Percentiles rank a stretch among this genome's conserved stretches.
These are phyloP conservation scores for Sporopachydermia lactativora DNA, from an alignment of 805 yeast species.

Conservation along the genomic window DNA sequence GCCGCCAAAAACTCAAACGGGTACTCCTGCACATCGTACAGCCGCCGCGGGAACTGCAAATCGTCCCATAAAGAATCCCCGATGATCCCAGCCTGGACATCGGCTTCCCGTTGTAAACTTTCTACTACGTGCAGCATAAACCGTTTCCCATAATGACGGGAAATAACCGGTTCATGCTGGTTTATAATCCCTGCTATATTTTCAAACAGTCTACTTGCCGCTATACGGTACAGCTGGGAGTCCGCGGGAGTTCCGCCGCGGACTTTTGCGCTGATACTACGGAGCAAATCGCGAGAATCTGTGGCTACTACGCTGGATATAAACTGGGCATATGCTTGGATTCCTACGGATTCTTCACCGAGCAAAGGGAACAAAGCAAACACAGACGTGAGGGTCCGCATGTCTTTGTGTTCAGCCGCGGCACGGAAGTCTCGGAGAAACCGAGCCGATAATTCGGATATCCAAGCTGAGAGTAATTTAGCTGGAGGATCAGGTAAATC, in stretches of 20 bases:
- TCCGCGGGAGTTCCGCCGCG: conserved; percentile 11
- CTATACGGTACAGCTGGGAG: conserved; percentile 22
- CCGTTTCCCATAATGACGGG: conserved; percentile 50
- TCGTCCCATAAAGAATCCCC: conserved; percentile 76
- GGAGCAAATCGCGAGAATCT: conserved; percentile 56
- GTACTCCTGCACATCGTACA: conserved; percentile 43
- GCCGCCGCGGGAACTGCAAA: conserved; percentile 38
- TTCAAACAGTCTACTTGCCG: conserved; percentile 44
- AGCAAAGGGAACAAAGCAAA: conserved; percentile 83
- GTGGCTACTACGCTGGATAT: conserved; percentile 75
- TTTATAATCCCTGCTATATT: conserved; percentile 71
- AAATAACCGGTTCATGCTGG: conserved; percentile 75
- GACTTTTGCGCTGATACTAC: conserved; percentile 15
- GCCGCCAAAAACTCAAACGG: conserved; percentile 32
- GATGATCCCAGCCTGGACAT: conserved; percentile 82
- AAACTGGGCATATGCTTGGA: conserved; percentile 71
- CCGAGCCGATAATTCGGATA: conserved; percentile 36
- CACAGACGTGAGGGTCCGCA: conserved; percentile 56
- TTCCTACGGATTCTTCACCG: conserved; percentile 55
- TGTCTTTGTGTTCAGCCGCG: conserved; percentile 56
- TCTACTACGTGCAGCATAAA: conserved; percentile 56
- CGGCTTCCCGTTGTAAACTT: conserved; percentile 75
- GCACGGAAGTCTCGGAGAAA: conserved; percentile 51
- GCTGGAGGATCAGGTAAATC: conserved; percentile 74
- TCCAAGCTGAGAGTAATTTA: conserved; percentile 42